A percentile compares a stretch with the other conserved stretches of the same genome.
phyloP scores from a whole-genome alignment of 768 basidiomycete genomes.

The Termitomyces sp. region DNA sequence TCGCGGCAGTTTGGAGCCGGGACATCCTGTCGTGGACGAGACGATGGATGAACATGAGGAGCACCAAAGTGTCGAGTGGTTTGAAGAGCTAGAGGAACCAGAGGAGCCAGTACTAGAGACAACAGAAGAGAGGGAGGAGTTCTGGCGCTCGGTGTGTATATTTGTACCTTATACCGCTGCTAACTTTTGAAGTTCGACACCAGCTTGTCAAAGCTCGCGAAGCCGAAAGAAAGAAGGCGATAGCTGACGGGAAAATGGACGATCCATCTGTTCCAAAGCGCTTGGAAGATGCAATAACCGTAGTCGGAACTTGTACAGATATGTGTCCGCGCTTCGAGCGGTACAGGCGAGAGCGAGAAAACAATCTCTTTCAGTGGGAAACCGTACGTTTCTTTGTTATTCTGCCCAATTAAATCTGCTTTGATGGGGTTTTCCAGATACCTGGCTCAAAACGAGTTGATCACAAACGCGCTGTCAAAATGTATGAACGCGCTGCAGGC shows the following conservation, averaged over 20 bases:
- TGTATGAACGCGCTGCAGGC: constrained; percentile 91
- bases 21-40: constrained; percentile 24
- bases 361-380: constrained; percentile 84
- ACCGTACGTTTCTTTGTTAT: constrained; percentile 53
- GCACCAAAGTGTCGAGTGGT: constrained; percentile 19
- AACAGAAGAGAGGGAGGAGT: constrained; percentile 59
- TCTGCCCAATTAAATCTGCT: constrained; percentile 24
- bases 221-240: constrained; percentile 63
- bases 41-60: constrained; percentile 29
- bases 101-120: constrained; percentile 52
- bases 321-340: constrained; percentile 97
- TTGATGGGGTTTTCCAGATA: constrained; percentile 49
- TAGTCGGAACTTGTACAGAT: constrained; percentile 85
- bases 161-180: constrained; percentile 11
- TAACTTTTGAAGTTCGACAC: constrained; percentile 16
- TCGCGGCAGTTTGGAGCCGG: constrained; percentile 17
- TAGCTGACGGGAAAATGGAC: constrained; percentile 82
- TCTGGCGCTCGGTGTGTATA: constrained; percentile 63
- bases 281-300: constrained; percentile 87
- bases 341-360: constrained; percentile 85
- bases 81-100: constrained; percentile 37
- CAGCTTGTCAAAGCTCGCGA: constrained; percentile 75
- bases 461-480: constrained; percentile 85
- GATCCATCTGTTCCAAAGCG: constrained; percentile 76
- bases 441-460: constrained; percentile 84